These are phyloP conservation scores for Coemansia sp. DNA, from an alignment of 192 early-diverging fungal species.

Conservation along the genomic window DNA sequence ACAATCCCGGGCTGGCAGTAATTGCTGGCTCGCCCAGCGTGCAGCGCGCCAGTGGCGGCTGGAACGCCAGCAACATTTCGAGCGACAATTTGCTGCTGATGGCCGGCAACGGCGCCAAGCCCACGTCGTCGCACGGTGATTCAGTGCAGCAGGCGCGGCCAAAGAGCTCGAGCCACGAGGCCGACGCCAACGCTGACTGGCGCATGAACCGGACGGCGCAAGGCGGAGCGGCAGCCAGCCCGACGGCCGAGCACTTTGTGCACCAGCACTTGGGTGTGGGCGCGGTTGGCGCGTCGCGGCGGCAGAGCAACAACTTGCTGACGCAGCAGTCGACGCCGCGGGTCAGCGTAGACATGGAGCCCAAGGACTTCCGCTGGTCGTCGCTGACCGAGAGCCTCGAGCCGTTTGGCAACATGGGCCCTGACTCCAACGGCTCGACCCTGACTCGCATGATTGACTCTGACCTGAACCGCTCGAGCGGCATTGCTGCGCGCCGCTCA, in stretches of 20 bases:
- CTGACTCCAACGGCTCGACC: conserved; percentile 31
- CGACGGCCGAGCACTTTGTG: conserved; percentile 24
- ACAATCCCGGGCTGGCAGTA: conserved; percentile 2
- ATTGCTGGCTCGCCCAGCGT: conserved; percentile 16
- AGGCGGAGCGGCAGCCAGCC: conserved; percentile 20
- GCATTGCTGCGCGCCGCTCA: conserved; percentile 44
- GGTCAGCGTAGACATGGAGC: conserved; percentile 51
- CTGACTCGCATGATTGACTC: conserved; percentile 38
- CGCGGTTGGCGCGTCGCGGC: conserved; percentile 28
- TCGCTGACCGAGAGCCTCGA: conserved; percentile 49
- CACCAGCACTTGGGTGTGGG: conserved; percentile 32
- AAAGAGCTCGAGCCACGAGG: conserved; percentile 51
- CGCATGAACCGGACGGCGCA: conserved; percentile 21
- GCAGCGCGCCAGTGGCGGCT: conserved; percentile 21
- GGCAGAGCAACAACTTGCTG: conserved; percentile 36
- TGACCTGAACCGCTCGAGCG: conserved; percentile 47
- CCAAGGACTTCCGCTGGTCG: conserved; percentile 53
- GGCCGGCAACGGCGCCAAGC: conserved; percentile 12
- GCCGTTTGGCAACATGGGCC: conserved; percentile 39
- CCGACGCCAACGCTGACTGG: conserved; percentile 43
- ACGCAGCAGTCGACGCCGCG: conserved; percentile 49
- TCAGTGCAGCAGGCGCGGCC: conserved; percentile 17
- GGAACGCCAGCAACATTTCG: conserved; percentile 24
- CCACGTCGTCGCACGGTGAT: conserved; percentile 1
- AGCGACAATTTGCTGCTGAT: conserved; percentile 21